Conservation (phyloP, 2,329 filamentous ascomycete genomes). For the Ceratocystis diversiconidia region DNA sequence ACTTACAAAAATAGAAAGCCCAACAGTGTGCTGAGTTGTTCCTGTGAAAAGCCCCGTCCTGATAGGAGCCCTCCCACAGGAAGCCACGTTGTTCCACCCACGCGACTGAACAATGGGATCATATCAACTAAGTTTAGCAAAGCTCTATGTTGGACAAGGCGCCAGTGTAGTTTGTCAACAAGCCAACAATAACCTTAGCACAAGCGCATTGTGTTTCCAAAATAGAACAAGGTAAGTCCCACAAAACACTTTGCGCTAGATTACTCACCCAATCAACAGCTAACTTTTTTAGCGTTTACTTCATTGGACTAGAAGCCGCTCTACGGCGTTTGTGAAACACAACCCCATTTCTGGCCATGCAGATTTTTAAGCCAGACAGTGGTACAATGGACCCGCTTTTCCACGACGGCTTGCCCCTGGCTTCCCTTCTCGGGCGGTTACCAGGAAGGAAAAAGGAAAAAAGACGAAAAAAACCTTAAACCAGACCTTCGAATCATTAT, state of each 20-base stretch:
- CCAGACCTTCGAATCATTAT: background rate
- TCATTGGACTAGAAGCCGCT: constrained; percentile 6
- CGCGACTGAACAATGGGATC: too few species aligned
- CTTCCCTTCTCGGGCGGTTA: background rate
- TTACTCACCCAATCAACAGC: background rate
- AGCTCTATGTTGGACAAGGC: background rate
- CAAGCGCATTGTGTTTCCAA: background rate
- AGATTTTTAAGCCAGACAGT: background rate
- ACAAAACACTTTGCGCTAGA: background rate
- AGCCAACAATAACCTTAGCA: background rate
- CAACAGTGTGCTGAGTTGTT: too few species aligned
- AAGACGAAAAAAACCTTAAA: background rate
- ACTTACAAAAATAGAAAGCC: too few species aligned
- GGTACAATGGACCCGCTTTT: background rate
- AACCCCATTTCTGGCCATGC: background rate
- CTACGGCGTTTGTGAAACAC: constrained; percentile 1
- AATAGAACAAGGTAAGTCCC: background rate
- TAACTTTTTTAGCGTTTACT: background rate
- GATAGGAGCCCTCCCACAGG: too few species aligned
- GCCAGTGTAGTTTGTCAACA: background rate
- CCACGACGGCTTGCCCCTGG: background rate
- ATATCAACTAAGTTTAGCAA: too few species aligned
- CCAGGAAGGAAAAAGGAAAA: background rate
- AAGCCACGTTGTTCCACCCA: too few species aligned
- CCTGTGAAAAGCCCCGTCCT: too few species aligned